Conservation (phyloP, 106 monocot genomes). For the Phalaenopsis equestris region DNA sequence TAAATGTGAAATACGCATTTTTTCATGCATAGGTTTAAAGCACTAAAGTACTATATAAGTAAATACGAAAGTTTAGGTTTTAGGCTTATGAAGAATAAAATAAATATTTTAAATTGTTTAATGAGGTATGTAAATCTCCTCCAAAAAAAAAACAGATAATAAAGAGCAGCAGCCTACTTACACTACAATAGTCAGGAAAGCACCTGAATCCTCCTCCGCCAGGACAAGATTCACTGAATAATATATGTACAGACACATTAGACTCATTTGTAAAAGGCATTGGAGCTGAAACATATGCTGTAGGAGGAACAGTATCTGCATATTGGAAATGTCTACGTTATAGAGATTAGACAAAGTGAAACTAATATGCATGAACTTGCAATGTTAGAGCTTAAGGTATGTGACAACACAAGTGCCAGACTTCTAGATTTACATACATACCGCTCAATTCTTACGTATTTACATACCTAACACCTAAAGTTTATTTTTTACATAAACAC, state of each 20-base stretch:
- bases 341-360: not conserved
- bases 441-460: no score
- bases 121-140: no score
- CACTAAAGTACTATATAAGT: no score
- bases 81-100: no score
- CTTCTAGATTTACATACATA: no score
- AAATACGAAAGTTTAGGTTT: no score
- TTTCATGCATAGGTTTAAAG: no score
- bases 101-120: no score
- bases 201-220: constrained; percentile 76
- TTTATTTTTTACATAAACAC: no score
- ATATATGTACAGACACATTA: constrained; percentile 50
- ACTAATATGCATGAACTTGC: not conserved
- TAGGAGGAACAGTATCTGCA: constrained; percentile 91
- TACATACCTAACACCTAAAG: no score
- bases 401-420: not conserved
- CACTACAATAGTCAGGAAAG: constrained; percentile 55
- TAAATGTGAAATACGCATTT: no score
- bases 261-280: constrained; percentile 68
- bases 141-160: not conserved
- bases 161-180: constrained; percentile 28
- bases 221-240: constrained; percentile 76
- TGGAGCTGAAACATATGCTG: constrained; percentile 55
- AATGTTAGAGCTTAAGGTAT: not conserved
- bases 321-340: constrained; percentile 10